Percentiles rank a stretch among this genome's conserved stretches.
Conservation (phyloP, 2,329 filamentous ascomycete species). For the Daldinia sp. region DNA sequence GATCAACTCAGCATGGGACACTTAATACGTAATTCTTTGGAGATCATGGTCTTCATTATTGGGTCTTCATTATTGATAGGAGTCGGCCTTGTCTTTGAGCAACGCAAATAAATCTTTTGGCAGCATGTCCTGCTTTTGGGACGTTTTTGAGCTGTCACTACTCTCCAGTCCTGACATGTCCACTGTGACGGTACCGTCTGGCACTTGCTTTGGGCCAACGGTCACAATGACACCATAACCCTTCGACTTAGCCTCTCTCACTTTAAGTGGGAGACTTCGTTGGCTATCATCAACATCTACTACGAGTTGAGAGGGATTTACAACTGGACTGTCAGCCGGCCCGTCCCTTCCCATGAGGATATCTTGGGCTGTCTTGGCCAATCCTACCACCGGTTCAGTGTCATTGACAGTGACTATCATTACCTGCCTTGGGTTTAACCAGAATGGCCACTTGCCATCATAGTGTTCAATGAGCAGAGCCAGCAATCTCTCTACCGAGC, state of each 20-base stretch:
- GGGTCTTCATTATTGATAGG: constrained; percentile 52
- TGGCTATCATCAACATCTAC: constrained; percentile 75
- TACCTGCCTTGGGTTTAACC: constrained; percentile 83
- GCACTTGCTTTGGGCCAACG: constrained; percentile 72
- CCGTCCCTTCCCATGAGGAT: constrained; percentile 59
- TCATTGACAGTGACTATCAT: constrained; percentile 78
- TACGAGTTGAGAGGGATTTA: constrained; percentile 66
- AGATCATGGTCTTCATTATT: constrained; percentile 44
- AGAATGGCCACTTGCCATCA: constrained; percentile 83
- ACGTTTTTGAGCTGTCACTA: constrained; percentile 5
- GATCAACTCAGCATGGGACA: background rate
- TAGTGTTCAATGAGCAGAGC: constrained; percentile 86
- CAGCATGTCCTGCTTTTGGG: constrained; percentile 52
- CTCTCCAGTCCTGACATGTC: constrained; percentile 50
- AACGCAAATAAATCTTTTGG: constrained; percentile 55
- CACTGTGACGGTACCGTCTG: constrained; percentile 63
- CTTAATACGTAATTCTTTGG: constrained; percentile 6
- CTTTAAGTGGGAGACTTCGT: constrained; percentile 71
- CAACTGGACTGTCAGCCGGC: constrained; percentile 50
- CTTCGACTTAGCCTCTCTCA: constrained; percentile 73
- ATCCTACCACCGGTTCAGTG: constrained; percentile 60
- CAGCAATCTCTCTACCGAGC: constrained; percentile 85
- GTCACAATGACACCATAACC: constrained; percentile 79
- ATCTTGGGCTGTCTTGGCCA: constrained; percentile 57
- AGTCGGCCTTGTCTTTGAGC: constrained; percentile 56